Percentiles rank a stretch among this genome's conserved stretches.
These are phyloP conservation scores for Gamsiella multidivaricata DNA, from an alignment of 192 early-diverging fungal genomes.

Conservation along the genomic window DNA sequence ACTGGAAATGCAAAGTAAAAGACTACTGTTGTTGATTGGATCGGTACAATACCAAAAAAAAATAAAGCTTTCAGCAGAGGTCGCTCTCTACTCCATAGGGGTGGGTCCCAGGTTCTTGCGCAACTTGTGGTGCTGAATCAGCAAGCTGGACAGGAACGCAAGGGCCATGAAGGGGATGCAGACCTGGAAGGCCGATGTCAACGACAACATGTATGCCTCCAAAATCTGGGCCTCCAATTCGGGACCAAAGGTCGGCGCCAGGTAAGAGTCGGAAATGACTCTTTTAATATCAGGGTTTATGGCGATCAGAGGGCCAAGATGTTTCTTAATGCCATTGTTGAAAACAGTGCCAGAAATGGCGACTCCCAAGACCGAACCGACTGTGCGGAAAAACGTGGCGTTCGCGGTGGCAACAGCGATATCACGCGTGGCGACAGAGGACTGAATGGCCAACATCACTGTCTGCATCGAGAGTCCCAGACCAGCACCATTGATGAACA, in stretches of 20 bases:
- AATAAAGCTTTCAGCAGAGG: neutral
- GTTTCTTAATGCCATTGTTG: slow-evolving; percentile 51
- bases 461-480: slow-evolving; percentile 79
- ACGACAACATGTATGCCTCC: slow-evolving; percentile 58
- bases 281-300: slow-evolving; percentile 1
- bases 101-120: slow-evolving; percentile 20
- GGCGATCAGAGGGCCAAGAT: slow-evolving; percentile 11
- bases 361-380: slow-evolving; percentile 47
- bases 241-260: slow-evolving; percentile 32
- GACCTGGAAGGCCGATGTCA: slow-evolving; percentile 63
- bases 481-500: slow-evolving; percentile 79
- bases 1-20: too few species aligned
- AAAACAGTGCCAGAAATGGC: slow-evolving; percentile 54
- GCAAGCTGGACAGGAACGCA: slow-evolving; percentile 54
- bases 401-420: slow-evolving; percentile 75
- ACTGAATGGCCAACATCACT: slow-evolving; percentile 75
- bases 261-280: slow-evolving; percentile 29
- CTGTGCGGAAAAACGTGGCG: slow-evolving; percentile 68
- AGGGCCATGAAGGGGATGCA: slow-evolving; percentile 61
- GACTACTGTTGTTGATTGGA: too few species aligned
- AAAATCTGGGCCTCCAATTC: slow-evolving; percentile 49
- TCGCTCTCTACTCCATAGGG: slow-evolving; percentile 22
- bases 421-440: slow-evolving; percentile 64
- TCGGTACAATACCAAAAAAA: too few species aligned
- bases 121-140: slow-evolving; percentile 49